Evolutionary conservation across 2,329 filamentous ascomycete species (phyloP).

Genomic region (Clarireedia sp.): DNA sequence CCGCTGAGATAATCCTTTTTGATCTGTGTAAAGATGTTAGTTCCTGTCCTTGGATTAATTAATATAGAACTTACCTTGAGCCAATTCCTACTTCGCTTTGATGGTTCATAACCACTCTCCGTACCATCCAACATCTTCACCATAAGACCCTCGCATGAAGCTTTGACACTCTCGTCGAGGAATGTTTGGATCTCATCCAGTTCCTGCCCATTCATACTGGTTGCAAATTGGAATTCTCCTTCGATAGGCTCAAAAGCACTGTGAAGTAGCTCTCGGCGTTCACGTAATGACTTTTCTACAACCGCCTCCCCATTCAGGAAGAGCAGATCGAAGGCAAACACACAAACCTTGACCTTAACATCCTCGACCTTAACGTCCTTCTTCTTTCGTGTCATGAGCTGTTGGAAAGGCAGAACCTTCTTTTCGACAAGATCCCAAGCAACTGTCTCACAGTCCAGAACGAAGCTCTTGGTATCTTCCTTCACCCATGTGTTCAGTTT

Average conservation of each 20-base stretch:
- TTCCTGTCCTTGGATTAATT: background rate
- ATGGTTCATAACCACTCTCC: slow-evolving; percentile 92
- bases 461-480: slow-evolving; percentile 82
- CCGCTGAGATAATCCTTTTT: slow-evolving; percentile 97
- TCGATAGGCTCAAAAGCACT: slow-evolving; percentile 68
- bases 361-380: slow-evolving; percentile 96
- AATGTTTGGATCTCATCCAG: slow-evolving; percentile 89
- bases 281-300: slow-evolving; percentile 78
- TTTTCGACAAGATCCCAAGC: slow-evolving; percentile 94
- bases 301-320: slow-evolving; percentile 88
- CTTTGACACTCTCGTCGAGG: slow-evolving; percentile 89
- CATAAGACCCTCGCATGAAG: slow-evolving; percentile 95
- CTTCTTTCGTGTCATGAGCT: slow-evolving; percentile 94
- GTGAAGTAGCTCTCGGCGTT: slow-evolving; percentile 69
- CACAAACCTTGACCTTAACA: slow-evolving; percentile 92
- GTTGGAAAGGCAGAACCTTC: slow-evolving; percentile 94
- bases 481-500: slow-evolving; percentile 89
- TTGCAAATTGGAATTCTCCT: slow-evolving; percentile 87
- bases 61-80: slow-evolving; percentile 59
- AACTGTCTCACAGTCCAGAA: slow-evolving; percentile 96
- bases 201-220: slow-evolving; percentile 77
- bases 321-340: slow-evolving; percentile 91
- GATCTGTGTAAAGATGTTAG: slow-evolving; percentile 46
- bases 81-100: slow-evolving; percentile 95
- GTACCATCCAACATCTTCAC: slow-evolving; percentile 96